A percentile compares a stretch with the other conserved stretches of the same genome.
Conservation (phyloP, 139 green algal species). For the Coccomyxa sp. region DNA sequence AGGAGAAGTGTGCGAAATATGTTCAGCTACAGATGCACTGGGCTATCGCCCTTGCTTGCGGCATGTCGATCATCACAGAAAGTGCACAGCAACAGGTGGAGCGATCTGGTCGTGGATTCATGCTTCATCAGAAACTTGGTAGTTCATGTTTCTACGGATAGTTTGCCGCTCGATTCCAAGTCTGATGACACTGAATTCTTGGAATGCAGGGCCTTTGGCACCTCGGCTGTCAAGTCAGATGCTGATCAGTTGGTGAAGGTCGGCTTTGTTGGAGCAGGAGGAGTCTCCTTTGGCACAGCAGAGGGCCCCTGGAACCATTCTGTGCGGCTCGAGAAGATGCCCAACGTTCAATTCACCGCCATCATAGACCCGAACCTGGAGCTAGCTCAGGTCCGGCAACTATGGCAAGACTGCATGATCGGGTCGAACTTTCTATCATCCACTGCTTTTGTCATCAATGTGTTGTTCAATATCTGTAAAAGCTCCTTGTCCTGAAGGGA, state of each 20-base stretch:
- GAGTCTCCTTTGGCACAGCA: constrained; percentile 7
- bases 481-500: not conserved
- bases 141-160: no score
- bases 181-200: no score
- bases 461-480: not conserved
- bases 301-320: constrained; percentile 20
- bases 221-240: not conserved
- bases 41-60: no score
- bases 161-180: no score
- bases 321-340: constrained; percentile 6
- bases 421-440: no score
- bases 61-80: no score
- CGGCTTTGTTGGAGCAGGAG: constrained; percentile 8
- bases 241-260: not conserved
- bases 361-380: constrained; percentile 11
- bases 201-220: no score
- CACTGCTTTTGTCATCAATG: not conserved
- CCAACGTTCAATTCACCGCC: constrained; percentile 13
- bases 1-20: no score
- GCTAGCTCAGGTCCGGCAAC: not conserved
- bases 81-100: no score
- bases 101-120: no score
- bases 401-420: not conserved
- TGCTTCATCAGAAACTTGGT: no score
- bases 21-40: no score